Evolutionary conservation across 2,329 filamentous ascomycete species (phyloP).

Genomic region (Zymoseptoria pseudotritici): DNA sequence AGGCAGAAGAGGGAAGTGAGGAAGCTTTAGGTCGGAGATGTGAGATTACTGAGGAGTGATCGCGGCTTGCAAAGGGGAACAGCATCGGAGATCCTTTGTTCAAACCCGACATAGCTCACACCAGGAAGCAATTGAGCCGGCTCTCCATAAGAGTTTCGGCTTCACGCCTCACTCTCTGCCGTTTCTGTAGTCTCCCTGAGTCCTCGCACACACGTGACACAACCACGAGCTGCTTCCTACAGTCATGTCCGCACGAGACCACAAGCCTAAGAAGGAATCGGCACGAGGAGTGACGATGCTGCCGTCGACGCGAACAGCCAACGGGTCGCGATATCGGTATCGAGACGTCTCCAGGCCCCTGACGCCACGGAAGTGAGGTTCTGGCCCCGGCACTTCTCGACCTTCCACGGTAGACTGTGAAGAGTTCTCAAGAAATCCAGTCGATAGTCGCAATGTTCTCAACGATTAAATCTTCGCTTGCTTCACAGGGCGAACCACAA

Average conservation of each 20-base stretch:
- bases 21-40: neutral
- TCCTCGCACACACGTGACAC: no score
- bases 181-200: no score
- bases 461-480: slow-evolving; percentile 11
- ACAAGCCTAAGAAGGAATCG: no score
- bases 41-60: neutral
- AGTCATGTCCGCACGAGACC: no score
- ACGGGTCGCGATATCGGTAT: no score
- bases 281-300: no score
- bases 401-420: neutral
- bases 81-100: neutral
- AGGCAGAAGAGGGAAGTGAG: slow-evolving; percentile 51
- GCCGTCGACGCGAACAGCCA: no score
- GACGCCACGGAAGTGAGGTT: no score
- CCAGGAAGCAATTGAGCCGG: neutral
- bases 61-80: neutral
- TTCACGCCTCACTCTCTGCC: neutral
- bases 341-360: no score
- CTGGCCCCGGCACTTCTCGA: no score
- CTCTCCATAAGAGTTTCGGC: no score
- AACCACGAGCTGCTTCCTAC: no score
- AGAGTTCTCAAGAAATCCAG: neutral
- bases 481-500: slow-evolving; percentile 27
- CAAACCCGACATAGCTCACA: neutral
- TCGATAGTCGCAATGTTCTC: neutral